Conservation (phyloP, 2,329 filamentous ascomycete species). For the Pseudogymnoascus verrucosus region DNA sequence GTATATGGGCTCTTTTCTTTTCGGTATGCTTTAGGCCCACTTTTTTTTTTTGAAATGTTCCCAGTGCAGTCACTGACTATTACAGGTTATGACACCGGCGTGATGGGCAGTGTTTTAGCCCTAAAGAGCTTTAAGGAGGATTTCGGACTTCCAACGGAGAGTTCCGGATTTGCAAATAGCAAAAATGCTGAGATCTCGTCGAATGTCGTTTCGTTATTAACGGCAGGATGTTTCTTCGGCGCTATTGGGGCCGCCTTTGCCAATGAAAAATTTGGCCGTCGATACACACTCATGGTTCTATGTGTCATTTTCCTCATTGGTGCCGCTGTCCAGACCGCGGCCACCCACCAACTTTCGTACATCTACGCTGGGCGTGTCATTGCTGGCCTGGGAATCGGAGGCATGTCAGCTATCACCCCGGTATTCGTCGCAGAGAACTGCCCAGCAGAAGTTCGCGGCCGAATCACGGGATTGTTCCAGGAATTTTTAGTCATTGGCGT, state of each 20-base stretch:
- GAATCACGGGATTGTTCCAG: conserved; percentile 32
- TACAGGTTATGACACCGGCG: conserved; percentile 19
- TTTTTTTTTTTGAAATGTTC: neutral
- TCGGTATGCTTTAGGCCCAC: conserved; percentile 12
- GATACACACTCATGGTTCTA: conserved; percentile 36
- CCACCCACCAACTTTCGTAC: conserved; percentile 34
- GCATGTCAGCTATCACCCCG: conserved; percentile 35
- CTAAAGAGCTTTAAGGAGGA: conserved; percentile 19
- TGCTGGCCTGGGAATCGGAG: conserved; percentile 41
- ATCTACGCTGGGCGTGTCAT: conserved; percentile 38
- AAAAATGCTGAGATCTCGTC: conserved; percentile 12
- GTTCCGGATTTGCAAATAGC: conserved; percentile 11
- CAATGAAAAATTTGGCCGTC: conserved; percentile 38
- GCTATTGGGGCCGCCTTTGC: conserved; percentile 42
- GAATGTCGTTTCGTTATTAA: conserved; percentile 42
- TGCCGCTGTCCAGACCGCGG: conserved; percentile 38
- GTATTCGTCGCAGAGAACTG: conserved; percentile 34
- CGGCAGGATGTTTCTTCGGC: conserved; percentile 44
- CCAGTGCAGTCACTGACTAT: neutral
- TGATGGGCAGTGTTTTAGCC: conserved; percentile 18
- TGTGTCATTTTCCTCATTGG: conserved; percentile 35
- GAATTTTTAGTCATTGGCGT: conserved; percentile 32
- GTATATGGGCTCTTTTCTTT: conserved; percentile 19
- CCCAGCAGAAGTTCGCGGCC: conserved; percentile 34
- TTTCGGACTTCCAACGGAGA: conserved; percentile 19